Base-by-base conservation (phyloP, 2,329 filamentous ascomycete species). In the Catunica adiposa region DNA sequence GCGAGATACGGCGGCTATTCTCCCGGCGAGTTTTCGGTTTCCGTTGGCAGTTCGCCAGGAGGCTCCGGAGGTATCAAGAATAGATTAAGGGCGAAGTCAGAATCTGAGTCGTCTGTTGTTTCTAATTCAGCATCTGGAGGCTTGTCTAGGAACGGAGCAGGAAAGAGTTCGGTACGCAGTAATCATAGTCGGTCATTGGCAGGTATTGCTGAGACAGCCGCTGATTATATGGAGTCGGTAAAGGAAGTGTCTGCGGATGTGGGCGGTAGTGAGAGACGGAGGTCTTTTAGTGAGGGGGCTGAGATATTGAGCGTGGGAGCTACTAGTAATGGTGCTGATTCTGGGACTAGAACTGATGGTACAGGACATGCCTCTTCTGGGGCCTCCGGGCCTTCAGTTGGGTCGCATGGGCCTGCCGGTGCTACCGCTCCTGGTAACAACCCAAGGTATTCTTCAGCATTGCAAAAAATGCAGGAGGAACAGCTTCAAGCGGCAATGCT, bases 1-100 rank as follows among this genome's bases (percentile, higher is more conserved):
- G 83, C 83, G 11, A 74, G 83, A 51, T 76, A 78, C 64, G 56
- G 83, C 26, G 83, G 82, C 29, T 86, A 85, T 67, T 85, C 82
- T 23, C 82, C 83, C 1, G 78, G 72, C 38, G 82, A 74, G 20
- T 85, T 78, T 66, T 48, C 53, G n/a, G 69, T 86, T 60, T 80
- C 83, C 11, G 29, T 34, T 34, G 29, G 29, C 5, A 34, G 29
- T 68, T 85, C 82, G 44, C 82, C 83, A 0, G 76, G 72, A 46
- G 74, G 79, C 37, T 84, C 83, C 2, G 66, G 84, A 31, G 79
- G 77, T 3, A 73, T 72, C 60, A 54, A 54, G 40, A 57, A 51
- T 51, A 71, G 74, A 25, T 68, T 76, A 42, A 72, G 76, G 54
- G 78, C 68, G 38, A 62, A 70, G 56, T 64, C 69, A n/a, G 70